These are phyloP conservation scores for Emericellopsis cladophorae DNA, from an alignment of 2,329 filamentous ascomycete genomes.

Conservation along the genomic window DNA sequence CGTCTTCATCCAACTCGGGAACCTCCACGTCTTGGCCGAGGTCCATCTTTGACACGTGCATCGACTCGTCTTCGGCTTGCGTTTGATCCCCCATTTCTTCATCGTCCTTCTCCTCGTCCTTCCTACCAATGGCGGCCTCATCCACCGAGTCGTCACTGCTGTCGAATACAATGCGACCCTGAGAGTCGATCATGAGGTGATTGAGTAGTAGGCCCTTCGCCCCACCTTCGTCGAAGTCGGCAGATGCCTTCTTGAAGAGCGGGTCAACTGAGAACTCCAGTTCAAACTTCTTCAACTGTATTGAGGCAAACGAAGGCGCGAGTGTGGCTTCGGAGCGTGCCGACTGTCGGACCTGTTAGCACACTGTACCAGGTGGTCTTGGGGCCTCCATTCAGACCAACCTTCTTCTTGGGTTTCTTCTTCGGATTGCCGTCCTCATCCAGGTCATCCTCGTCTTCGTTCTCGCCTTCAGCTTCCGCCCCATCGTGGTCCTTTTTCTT, in stretches of 20 bases:
- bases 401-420: conserved; percentile 65
- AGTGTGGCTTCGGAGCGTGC: conserved; percentile 84
- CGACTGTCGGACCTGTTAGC: conserved; percentile 22
- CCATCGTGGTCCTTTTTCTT: conserved; percentile 58
- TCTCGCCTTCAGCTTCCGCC: conserved; percentile 55
- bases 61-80: conserved; percentile 1
- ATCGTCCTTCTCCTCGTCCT: conserved; percentile 24
- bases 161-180: conserved; percentile 93
- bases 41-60: conserved; percentile 5
- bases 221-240: conserved; percentile 95
- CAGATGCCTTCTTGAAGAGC: conserved; percentile 97
- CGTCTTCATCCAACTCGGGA: conserved; percentile 20
- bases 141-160: conserved; percentile 78
- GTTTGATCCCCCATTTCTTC: conserved; percentile 8
- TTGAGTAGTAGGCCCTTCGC: conserved; percentile 92
- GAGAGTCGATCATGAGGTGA: conserved; percentile 86
- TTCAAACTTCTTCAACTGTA: conserved; percentile 96
- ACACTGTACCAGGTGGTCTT: background rate
- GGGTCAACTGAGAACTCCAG: conserved; percentile 94
- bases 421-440: conserved; percentile 46
- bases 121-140: conserved; percentile 19
- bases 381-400: conserved; percentile 19
- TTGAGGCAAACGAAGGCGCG: conserved; percentile 71
- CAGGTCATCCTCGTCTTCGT: conserved; percentile 45
- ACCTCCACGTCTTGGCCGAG: conserved; percentile 3